A percentile compares a stretch with the other conserved stretches of the same genome.
phyloP scores from a whole-genome alignment of 306 rosid species.

The Gastrolobium villosum region DNA sequence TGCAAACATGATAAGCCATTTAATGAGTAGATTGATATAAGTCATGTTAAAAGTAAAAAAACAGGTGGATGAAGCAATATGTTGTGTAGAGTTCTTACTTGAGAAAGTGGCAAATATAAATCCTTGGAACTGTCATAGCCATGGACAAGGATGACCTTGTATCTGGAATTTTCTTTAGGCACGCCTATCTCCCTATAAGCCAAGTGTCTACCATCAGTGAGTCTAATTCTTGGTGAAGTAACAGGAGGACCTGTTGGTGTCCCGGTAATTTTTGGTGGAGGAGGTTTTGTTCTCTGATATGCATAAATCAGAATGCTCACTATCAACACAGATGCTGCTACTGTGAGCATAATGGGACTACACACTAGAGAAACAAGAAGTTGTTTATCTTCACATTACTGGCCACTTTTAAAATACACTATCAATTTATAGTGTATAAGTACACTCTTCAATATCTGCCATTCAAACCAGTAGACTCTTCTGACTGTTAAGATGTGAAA shows the following conservation, averaged over 20 bases:
- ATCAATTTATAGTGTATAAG: not conserved
- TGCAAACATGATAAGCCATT: no score
- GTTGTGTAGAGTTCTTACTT: constrained; percentile 44
- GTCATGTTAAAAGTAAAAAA: no score
- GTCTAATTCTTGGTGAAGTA: constrained; percentile 67
- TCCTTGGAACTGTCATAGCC: constrained; percentile 73
- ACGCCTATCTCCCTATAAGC: constrained; percentile 69
- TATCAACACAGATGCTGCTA: constrained; percentile 23
- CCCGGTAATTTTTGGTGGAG: constrained; percentile 61
- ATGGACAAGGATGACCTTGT: constrained; percentile 68
- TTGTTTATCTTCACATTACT: not conserved
- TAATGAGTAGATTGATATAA: no score
- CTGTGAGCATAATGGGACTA: constrained; percentile 13
- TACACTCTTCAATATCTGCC: no score
- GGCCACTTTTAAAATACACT: not conserved
- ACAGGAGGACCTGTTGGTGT: constrained; percentile 59
- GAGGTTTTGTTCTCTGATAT: constrained; percentile 46
- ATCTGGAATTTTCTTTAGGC: constrained; percentile 55
- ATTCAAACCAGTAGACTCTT: no score
- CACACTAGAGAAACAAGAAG: not conserved
- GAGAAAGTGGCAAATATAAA: constrained; percentile 53
- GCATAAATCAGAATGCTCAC: constrained; percentile 29
- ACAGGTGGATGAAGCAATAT: not conserved
- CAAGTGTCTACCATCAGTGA: constrained; percentile 68
- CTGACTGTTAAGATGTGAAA: no score